These are phyloP conservation scores for Hyaloscypha variabilis DNA, from an alignment of 495 filamentous ascomycete species.

Conservation along the genomic window DNA sequence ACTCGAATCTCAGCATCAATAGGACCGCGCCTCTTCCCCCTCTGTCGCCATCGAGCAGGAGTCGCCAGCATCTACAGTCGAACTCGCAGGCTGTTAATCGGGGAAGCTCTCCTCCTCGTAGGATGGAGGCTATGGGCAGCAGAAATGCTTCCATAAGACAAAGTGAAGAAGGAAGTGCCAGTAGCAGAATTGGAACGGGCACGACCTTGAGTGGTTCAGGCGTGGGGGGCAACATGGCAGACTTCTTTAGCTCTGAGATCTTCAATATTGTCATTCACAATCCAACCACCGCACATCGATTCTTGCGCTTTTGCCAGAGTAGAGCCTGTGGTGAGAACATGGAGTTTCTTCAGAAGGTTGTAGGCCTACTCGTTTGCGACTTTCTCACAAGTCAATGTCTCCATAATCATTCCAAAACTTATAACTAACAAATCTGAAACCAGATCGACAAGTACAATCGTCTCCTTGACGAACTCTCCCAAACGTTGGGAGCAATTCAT, in stretches of 20 bases:
- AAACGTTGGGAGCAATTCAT: conserved; percentile 42
- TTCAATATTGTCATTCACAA: conserved; percentile 48
- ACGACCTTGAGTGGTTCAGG: neutral
- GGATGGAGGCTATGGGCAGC: neutral
- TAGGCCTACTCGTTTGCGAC: too few species aligned
- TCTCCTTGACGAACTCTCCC: conserved; percentile 40
- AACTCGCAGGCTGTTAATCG: neutral
- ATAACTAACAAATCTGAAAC: neutral
- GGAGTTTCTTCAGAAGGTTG: conserved; percentile 46
- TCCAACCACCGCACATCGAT: conserved; percentile 45
- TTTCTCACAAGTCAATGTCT: neutral
- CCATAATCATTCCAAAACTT: neutral
- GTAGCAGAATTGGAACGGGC: neutral
- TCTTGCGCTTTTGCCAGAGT: conserved; percentile 42
- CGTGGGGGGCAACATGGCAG: conserved; percentile 22
- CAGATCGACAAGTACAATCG: conserved; percentile 41
- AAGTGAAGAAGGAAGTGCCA: neutral
- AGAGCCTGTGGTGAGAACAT: conserved; percentile 48
- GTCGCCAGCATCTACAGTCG: neutral
- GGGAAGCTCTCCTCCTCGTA: neutral
- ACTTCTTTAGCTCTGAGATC: conserved; percentile 44
- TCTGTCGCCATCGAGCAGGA: neutral
- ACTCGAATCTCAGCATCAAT: neutral
- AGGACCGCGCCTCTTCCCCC: conserved; percentile 7
- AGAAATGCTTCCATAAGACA: neutral